phyloP scores from a whole-genome alignment of 140 eudicot genomes.

The Flaveria floridana region DNA sequence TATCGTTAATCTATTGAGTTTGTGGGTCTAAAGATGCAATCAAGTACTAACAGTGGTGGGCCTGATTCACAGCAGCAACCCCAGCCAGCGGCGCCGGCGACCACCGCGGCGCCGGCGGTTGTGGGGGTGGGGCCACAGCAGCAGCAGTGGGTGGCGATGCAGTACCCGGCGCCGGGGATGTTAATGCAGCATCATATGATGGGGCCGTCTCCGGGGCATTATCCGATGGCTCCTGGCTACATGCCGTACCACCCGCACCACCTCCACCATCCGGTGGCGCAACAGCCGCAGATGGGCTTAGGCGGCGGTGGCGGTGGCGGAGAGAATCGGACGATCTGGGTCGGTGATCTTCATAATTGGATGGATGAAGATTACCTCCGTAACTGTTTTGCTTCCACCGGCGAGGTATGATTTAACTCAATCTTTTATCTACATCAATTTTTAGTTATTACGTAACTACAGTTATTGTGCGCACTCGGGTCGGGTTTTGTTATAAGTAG shows the following conservation, averaged over 20 bases:
- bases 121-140: slow-evolving; percentile 46
- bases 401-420: slow-evolving; percentile 45
- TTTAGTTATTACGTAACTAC: neutral
- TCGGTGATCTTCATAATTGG: slow-evolving; percentile 88
- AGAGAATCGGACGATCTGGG: slow-evolving; percentile 91
- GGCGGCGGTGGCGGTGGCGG: slow-evolving; percentile 42
- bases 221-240: slow-evolving; percentile 55
- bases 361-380: slow-evolving; percentile 92
- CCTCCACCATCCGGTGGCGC: slow-evolving; percentile 42
- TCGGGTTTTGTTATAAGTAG: too few relatives aligned
- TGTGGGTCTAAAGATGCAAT: slow-evolving; percentile 28
- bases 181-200: slow-evolving; percentile 91
- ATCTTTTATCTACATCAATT: neutral
- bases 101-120: slow-evolving; percentile 25
- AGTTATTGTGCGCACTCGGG: neutral
- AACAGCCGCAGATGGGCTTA: slow-evolving; percentile 34
- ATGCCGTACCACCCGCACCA: slow-evolving; percentile 64
- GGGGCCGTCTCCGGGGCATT: slow-evolving; percentile 68
- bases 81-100: slow-evolving; percentile 15
- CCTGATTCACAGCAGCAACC: slow-evolving; percentile 32
- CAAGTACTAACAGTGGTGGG: slow-evolving; percentile 32
- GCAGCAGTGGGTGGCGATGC: slow-evolving; percentile 84
- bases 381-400: slow-evolving; percentile 74
- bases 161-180: slow-evolving; percentile 81
- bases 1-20: neutral